A percentile compares a stretch with the other conserved stretches of the same genome.
These are phyloP conservation scores for Diophrys sp. DNA, from an alignment of 73 alveolate species.

Conservation along the genomic window DNA sequence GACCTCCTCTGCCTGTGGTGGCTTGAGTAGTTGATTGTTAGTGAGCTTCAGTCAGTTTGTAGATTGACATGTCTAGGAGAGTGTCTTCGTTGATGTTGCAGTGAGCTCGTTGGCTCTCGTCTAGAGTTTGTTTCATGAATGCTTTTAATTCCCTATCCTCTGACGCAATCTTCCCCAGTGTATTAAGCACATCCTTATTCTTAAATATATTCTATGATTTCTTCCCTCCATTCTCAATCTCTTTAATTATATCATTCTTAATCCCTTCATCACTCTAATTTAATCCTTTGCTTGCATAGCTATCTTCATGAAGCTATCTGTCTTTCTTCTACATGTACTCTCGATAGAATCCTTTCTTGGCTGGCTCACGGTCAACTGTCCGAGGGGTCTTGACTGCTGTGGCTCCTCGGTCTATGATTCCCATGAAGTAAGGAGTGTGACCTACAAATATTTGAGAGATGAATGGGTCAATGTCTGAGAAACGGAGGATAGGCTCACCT, in stretches of 20 bases:
- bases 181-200: background rate
- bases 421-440: background rate
- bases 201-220: no score
- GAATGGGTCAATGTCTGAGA: background rate
- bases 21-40: background rate
- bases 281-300: no score
- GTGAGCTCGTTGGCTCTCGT: background rate
- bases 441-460: background rate
- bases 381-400: background rate
- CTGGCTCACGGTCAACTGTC: background rate
- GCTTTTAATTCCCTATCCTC: background rate
- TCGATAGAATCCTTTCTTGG: background rate
- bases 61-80: background rate
- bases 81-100: background rate
- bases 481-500: background rate
- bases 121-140: background rate
- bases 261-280: background rate
- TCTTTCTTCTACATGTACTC: background rate
- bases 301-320: no score
- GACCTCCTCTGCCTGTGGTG: background rate
- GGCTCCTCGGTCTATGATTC: background rate
- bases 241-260: background rate
- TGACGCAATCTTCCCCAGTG: background rate
- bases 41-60: background rate
- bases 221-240: no score